These are phyloP conservation scores for Curvularia eragrostidis DNA, from an alignment of 2,329 filamentous ascomycete genomes.

Conservation along the genomic window DNA sequence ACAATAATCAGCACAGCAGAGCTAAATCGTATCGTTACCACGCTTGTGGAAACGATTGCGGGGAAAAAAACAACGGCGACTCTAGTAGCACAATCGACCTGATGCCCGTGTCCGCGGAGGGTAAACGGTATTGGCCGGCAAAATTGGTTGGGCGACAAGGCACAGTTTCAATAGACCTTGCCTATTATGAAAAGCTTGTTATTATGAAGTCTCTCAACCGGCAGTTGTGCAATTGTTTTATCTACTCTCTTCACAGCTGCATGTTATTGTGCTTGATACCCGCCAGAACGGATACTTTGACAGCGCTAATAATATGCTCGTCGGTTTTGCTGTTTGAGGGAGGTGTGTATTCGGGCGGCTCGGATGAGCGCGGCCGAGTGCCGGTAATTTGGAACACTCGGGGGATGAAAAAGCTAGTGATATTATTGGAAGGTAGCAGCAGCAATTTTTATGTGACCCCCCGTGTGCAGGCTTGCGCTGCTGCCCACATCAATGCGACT, in stretches of 20 bases:
- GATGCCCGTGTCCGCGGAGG: too few relatives aligned
- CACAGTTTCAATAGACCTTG: too few relatives aligned
- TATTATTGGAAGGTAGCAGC: background rate
- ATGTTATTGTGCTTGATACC: background rate
- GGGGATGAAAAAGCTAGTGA: background rate
- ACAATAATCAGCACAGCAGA: too few relatives aligned
- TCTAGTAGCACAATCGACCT: too few relatives aligned
- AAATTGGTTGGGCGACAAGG: too few relatives aligned
- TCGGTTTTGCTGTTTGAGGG: background rate
- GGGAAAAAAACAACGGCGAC: too few relatives aligned
- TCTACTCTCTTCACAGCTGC: background rate
- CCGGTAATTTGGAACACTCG: background rate
- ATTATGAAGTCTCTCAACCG: too few relatives aligned
- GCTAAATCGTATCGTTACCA: too few relatives aligned
- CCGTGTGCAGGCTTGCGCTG: background rate
- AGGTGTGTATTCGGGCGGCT: background rate
- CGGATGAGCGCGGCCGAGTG: background rate
- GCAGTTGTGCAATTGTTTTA: background rate
- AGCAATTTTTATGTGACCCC: background rate
- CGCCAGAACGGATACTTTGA: background rate
- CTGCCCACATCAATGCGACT: background rate
- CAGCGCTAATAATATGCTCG: background rate
- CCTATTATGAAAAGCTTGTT: too few relatives aligned
- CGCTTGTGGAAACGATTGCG: too few relatives aligned
- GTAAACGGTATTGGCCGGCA: too few relatives aligned